These are phyloP conservation scores for Cucurbita argyrosperma DNA, from an alignment of 306 rosid species.

Conservation along the genomic window DNA sequence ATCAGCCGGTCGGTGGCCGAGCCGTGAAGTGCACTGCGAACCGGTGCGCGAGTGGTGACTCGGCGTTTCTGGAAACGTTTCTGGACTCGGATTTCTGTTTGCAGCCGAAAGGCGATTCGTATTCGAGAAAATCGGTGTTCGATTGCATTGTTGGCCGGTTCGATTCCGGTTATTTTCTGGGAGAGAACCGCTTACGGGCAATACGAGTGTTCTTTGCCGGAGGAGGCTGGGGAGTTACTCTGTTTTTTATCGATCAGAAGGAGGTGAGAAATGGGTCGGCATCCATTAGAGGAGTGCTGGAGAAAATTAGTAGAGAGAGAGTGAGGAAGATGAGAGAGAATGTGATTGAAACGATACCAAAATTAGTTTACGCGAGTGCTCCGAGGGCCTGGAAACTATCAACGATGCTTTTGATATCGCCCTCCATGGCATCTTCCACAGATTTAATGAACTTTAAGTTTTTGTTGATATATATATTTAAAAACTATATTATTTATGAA, in stretches of 20 bases:
- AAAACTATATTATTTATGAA: too few species aligned
- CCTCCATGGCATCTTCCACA: constrained; percentile 13
- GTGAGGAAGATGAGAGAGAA: constrained; percentile 30
- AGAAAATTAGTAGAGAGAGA: constrained; percentile 6
- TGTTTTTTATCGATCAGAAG: constrained; percentile 26
- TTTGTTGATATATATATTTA: too few species aligned
- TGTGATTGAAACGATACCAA: constrained; percentile 31
- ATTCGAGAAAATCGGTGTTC: background rate
- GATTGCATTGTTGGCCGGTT: constrained; percentile 5
- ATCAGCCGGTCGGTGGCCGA: background rate
- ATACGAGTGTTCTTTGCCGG: background rate
- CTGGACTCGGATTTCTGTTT: background rate
- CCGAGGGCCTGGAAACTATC: constrained; percentile 21
- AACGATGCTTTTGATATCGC: constrained; percentile 37
- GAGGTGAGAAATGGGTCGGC: constrained; percentile 26
- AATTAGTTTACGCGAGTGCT: constrained; percentile 24
- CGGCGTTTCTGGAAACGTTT: background rate
- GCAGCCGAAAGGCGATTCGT: constrained; percentile 3
- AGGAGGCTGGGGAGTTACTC: constrained; percentile 25
- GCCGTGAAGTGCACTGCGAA: background rate
- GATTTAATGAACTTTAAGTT: background rate
- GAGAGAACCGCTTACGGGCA: constrained; percentile 4
- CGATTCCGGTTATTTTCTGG: background rate
- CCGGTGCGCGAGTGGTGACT: background rate
- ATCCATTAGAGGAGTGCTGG: constrained; percentile 16